These are phyloP conservation scores for Aspergillus haitiensis DNA, from an alignment of 495 filamentous ascomycete genomes.

Conservation along the genomic window DNA sequence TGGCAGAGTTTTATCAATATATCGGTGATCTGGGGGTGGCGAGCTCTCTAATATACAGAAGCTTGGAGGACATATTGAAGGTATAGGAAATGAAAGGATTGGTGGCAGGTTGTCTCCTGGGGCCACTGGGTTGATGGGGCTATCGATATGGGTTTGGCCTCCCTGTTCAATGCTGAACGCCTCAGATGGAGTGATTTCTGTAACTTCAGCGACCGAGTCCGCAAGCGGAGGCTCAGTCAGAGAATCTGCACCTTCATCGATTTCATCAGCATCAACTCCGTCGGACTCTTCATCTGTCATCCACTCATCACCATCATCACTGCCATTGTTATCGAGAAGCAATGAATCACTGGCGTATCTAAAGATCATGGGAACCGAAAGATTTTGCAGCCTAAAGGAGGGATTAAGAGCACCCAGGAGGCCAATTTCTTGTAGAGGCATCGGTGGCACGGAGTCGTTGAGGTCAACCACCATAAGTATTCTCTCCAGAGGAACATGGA, in stretches of 20 bases:
- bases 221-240: no score
- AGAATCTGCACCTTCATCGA: slow-evolving; percentile 7
- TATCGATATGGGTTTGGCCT: neutral
- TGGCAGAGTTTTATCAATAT: slow-evolving; percentile 24
- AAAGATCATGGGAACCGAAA: slow-evolving; percentile 22
- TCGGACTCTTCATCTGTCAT: slow-evolving; percentile 24
- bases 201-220: slow-evolving; percentile 7
- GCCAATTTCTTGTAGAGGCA: neutral
- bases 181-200: slow-evolving; percentile 15
- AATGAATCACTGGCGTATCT: slow-evolving; percentile 39
- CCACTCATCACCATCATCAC: slow-evolving; percentile 41
- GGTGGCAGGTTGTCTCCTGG: neutral
- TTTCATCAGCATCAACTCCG: slow-evolving; percentile 2
- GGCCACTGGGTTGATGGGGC: neutral
- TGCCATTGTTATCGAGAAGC: slow-evolving; percentile 33
- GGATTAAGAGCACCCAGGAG: neutral
- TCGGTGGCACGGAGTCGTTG: slow-evolving; percentile 22
- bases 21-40: slow-evolving; percentile 52
- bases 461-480: slow-evolving; percentile 41
- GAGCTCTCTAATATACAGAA: slow-evolving; percentile 47
- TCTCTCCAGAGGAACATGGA: slow-evolving; percentile 48
- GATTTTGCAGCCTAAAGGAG: neutral
- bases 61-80: slow-evolving; percentile 30
- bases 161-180: neutral
- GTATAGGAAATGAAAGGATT: slow-evolving; percentile 24